Evolutionary conservation across 805 yeast species (phyloP).

Genomic region (Candida palmyrensis): DNA sequence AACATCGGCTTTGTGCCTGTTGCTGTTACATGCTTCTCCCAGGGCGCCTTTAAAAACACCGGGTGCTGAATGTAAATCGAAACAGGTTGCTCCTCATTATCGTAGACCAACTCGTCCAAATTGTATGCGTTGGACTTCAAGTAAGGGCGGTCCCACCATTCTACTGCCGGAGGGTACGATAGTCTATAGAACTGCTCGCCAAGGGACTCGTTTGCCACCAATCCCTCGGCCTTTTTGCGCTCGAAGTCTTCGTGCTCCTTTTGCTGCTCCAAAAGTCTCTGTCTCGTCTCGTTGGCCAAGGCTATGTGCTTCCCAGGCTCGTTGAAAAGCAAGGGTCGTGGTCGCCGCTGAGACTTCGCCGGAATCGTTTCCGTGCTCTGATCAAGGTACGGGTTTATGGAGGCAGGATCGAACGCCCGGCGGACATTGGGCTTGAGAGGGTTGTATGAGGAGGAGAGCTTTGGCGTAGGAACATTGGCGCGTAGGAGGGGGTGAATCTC

Average conservation of each 20-base stretch:
- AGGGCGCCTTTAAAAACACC: slow-evolving; percentile 54
- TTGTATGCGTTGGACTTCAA: slow-evolving; percentile 27
- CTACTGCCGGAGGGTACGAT: slow-evolving; percentile 55
- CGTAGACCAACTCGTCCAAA: slow-evolving; percentile 28
- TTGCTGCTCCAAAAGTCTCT: slow-evolving; percentile 28
- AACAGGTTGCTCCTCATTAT: slow-evolving; percentile 44
- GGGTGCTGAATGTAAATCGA: slow-evolving; percentile 83
- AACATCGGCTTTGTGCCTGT: slow-evolving; percentile 29
- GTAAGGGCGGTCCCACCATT: slow-evolving; percentile 86
- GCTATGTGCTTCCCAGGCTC: slow-evolving; percentile 60
- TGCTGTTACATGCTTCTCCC: slow-evolving; percentile 42
- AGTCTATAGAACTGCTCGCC: slow-evolving; percentile 55
- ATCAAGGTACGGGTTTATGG: slow-evolving; percentile 35
- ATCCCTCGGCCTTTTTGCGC: slow-evolving; percentile 30
- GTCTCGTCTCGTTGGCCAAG: slow-evolving; percentile 48
- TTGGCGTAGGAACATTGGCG: slow-evolving; percentile 20
- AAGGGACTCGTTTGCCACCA: slow-evolving; percentile 44
- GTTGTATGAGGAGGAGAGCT: slow-evolving; percentile 20
- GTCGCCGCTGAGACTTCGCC: slow-evolving; percentile 2
- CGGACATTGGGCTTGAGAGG: slow-evolving; percentile 25
- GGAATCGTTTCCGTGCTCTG: slow-evolving; percentile 11
- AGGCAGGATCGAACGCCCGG: slow-evolving; percentile 25
- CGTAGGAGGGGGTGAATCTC: slow-evolving; percentile 35
- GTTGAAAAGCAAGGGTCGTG: slow-evolving; percentile 47
- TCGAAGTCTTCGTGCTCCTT: slow-evolving; percentile 7